Evolutionary conservation across 1,284 basidiomycete genomes (phyloP).

Genomic region (Bjerkandera adusta): DNA sequence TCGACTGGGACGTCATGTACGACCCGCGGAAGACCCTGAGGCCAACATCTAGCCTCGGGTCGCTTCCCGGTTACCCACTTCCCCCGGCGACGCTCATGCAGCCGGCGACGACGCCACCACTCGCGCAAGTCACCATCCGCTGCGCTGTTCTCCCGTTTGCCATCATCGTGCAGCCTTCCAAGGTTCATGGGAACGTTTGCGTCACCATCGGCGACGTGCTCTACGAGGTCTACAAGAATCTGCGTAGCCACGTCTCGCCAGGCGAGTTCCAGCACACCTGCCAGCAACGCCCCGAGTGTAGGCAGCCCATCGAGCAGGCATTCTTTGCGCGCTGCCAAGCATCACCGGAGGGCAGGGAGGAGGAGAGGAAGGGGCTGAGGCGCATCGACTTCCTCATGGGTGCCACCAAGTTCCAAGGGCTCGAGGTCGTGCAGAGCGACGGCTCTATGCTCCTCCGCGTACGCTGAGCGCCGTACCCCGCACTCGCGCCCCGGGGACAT

Average conservation of each 20-base stretch:
- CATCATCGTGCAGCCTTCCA: constrained; percentile 7
- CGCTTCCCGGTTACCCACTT: constrained; percentile 5
- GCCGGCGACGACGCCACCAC: constrained; percentile 15
- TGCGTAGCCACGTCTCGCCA: constrained; percentile 8
- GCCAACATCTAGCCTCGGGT: neutral
- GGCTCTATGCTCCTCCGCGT: too few species aligned
- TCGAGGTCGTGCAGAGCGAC: constrained; percentile 12
- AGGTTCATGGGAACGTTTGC: constrained; percentile 8
- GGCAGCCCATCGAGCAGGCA: constrained; percentile 1
- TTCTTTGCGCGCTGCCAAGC: constrained; percentile 1
- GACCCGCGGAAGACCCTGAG: constrained; percentile 1
- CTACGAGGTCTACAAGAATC: constrained; percentile 9
- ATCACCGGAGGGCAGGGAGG: constrained; percentile 1
- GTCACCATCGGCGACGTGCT: constrained; percentile 16
- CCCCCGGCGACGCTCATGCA: constrained; percentile 6
- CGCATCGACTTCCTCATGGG: constrained; percentile 11
- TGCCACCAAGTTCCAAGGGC: constrained; percentile 7
- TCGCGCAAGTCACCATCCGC: constrained; percentile 7
- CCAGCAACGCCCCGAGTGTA: neutral
- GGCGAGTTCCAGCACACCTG: constrained; percentile 3
- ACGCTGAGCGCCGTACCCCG: too few species aligned
- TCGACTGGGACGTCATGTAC: constrained; percentile 10
- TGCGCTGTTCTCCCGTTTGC: constrained; percentile 11
- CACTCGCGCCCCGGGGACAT: too few species aligned
- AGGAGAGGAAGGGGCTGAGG: constrained; percentile 10